Evolutionary conservation across 139 green algal species (phyloP).

Genomic region (Nannochloris sp.): DNA sequence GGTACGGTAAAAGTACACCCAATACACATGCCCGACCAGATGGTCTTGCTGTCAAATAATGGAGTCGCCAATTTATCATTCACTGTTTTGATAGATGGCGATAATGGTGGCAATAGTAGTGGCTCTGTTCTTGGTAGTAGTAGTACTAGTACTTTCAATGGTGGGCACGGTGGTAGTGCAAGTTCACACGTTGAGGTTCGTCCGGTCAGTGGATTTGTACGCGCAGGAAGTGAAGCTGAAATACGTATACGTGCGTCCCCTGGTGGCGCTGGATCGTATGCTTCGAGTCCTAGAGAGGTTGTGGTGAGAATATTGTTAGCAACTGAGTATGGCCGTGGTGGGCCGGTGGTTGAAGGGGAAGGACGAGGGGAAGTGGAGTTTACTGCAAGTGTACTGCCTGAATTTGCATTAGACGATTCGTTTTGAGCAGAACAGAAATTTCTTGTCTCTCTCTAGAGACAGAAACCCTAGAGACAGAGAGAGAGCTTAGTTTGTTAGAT

Average conservation of each 20-base stretch:
- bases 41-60: conserved; percentile 23
- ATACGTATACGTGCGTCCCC: background rate
- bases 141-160: too few relatives aligned
- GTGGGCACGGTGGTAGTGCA: too few relatives aligned
- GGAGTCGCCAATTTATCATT: conserved; percentile 6
- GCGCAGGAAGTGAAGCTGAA: background rate
- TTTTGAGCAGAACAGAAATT: too few relatives aligned
- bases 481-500: too few relatives aligned
- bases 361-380: background rate
- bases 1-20: conserved; percentile 5
- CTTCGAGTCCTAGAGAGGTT: background rate
- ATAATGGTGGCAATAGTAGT: too few relatives aligned
- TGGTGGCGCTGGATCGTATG: background rate
- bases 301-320: background rate
- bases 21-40: conserved; percentile 2
- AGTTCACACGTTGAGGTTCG: conserved; percentile 20
- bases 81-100: too few relatives aligned
- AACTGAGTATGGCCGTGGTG: background rate
- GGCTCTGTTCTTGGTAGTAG: too few relatives aligned
- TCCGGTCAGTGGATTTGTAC: conserved; percentile 9
- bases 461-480: too few relatives aligned
- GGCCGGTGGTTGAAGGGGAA: background rate
- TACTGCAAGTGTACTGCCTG: background rate
- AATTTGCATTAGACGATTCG: background rate
- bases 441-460: too few relatives aligned